Conservation (phyloP, 768 basidiomycete genomes). For the Hypsizygus marmoreus region DNA sequence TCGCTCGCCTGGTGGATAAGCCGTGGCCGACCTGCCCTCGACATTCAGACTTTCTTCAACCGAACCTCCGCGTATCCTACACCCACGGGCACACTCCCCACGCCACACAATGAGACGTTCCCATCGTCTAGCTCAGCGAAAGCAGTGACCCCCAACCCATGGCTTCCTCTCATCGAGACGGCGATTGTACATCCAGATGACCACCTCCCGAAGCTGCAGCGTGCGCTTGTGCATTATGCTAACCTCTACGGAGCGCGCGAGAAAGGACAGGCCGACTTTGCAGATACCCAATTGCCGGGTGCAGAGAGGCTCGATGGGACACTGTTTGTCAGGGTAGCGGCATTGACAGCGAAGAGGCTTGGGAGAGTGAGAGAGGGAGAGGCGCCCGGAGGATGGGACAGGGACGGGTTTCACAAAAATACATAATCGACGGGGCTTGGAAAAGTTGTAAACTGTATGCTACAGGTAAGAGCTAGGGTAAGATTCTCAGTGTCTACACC, state of each 20-base stretch:
- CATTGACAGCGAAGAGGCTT: constrained; percentile 36
- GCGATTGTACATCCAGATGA: constrained; percentile 63
- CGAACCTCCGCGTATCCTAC: constrained; percentile 21
- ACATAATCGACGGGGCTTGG: background rate
- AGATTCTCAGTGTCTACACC: too few relatives aligned
- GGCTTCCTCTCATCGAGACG: constrained; percentile 58
- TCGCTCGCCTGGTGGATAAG: constrained; percentile 57
- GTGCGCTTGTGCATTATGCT: constrained; percentile 36
- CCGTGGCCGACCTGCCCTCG: constrained; percentile 54
- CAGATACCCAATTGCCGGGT: constrained; percentile 40
- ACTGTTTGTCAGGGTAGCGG: constrained; percentile 55
- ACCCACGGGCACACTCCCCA: constrained; percentile 22
- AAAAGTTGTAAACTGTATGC: too few relatives aligned
- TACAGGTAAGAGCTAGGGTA: too few relatives aligned
- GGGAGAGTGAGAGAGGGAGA: constrained; percentile 30
- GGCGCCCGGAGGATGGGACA: constrained; percentile 17
- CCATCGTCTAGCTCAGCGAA: constrained; percentile 31
- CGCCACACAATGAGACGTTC: constrained; percentile 23
- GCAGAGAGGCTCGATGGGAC: constrained; percentile 54
- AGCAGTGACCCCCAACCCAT: constrained; percentile 51
- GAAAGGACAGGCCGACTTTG: constrained; percentile 20
- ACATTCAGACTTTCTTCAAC: constrained; percentile 51
- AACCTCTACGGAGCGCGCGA: constrained; percentile 33
- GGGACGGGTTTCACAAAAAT: constrained; percentile 19
- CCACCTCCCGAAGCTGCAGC: constrained; percentile 40